Evolutionary conservation across 2,329 filamentous ascomycete genomes (phyloP).

Genomic region (Cytospora leucostoma): DNA sequence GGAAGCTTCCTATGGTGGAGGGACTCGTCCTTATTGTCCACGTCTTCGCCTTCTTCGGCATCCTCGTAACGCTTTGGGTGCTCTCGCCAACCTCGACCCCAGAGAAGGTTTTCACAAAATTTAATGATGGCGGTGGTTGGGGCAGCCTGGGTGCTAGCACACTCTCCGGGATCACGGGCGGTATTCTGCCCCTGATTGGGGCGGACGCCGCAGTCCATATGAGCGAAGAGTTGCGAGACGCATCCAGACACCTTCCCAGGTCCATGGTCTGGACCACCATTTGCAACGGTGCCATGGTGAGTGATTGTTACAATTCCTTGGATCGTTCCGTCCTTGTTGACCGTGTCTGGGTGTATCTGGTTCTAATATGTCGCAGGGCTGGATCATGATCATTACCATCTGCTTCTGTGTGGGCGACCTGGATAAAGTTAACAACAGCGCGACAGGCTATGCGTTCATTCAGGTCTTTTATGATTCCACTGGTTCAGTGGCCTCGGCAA

Average conservation of each 20-base stretch:
- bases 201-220: slow-evolving; percentile 37
- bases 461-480: slow-evolving; percentile 36
- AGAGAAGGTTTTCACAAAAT: slow-evolving; percentile 35
- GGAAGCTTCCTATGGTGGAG: slow-evolving; percentile 45
- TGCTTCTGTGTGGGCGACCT: slow-evolving; percentile 26
- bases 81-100: slow-evolving; percentile 36
- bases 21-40: slow-evolving; percentile 47
- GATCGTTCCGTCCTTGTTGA: slow-evolving; percentile 30
- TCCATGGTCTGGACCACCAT: slow-evolving; percentile 38
- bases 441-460: slow-evolving; percentile 36
- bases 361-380: not conserved
- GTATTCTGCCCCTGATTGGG: slow-evolving; percentile 39
- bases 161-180: slow-evolving; percentile 42
- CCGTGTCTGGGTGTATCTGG: too few relatives aligned
- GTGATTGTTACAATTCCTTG: slow-evolving; percentile 7
- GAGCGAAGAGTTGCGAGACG: slow-evolving; percentile 38
- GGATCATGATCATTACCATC: slow-evolving; percentile 20
- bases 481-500: slow-evolving; percentile 29
- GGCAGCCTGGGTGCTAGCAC: slow-evolving; percentile 38
- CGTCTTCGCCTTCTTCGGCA: slow-evolving; percentile 45
- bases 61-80: slow-evolving; percentile 43
- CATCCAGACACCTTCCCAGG: slow-evolving; percentile 35
- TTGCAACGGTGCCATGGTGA: slow-evolving; percentile 38
- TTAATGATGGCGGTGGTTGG: slow-evolving; percentile 38
- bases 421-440: slow-evolving; percentile 7